A percentile compares a stretch with the other conserved stretches of the same genome.
Conservation (phyloP, 2,329 filamentous ascomycete species). For the Orbilia brochopaga region DNA sequence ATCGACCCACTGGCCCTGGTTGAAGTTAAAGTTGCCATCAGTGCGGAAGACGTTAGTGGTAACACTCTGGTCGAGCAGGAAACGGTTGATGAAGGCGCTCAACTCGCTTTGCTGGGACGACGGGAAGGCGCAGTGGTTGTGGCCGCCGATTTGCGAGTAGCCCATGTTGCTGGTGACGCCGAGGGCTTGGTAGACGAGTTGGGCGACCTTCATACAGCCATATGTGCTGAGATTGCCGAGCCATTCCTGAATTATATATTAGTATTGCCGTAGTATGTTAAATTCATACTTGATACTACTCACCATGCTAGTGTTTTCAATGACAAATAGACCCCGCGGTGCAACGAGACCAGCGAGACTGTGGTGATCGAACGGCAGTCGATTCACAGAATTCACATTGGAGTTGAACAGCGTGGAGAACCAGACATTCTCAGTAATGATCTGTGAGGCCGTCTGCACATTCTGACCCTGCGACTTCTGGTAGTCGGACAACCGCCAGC, state of each 20-base stretch:
- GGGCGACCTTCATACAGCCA: constrained; percentile 66
- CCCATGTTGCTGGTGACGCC: constrained; percentile 66
- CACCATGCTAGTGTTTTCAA: constrained; percentile 64
- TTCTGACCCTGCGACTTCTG: constrained; percentile 64
- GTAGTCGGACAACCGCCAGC: constrained; percentile 66
- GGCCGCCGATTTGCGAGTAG: constrained; percentile 64
- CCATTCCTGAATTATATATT: constrained; percentile 61
- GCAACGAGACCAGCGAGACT: constrained; percentile 65
- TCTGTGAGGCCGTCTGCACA: constrained; percentile 67
- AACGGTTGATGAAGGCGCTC: constrained; percentile 65
- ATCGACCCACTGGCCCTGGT: constrained; percentile 59
- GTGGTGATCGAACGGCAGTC: constrained; percentile 66
- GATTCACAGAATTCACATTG: constrained; percentile 61
- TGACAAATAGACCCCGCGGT: constrained; percentile 64
- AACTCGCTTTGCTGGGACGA: constrained; percentile 63
- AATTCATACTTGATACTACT: constrained; percentile 5
- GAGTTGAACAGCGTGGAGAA: constrained; percentile 66
- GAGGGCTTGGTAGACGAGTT: constrained; percentile 64
- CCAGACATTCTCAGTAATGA: constrained; percentile 69
- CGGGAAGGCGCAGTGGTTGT: constrained; percentile 66
- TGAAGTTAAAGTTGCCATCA: constrained; percentile 57
- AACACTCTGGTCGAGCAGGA: constrained; percentile 59
- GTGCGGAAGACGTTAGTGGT: constrained; percentile 55
- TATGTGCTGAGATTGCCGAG: constrained; percentile 66
- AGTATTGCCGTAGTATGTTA: neutral